Evolutionary conservation across 2,329 filamentous ascomycete genomes (phyloP).

Genomic region (Fusarium denticulatum): DNA sequence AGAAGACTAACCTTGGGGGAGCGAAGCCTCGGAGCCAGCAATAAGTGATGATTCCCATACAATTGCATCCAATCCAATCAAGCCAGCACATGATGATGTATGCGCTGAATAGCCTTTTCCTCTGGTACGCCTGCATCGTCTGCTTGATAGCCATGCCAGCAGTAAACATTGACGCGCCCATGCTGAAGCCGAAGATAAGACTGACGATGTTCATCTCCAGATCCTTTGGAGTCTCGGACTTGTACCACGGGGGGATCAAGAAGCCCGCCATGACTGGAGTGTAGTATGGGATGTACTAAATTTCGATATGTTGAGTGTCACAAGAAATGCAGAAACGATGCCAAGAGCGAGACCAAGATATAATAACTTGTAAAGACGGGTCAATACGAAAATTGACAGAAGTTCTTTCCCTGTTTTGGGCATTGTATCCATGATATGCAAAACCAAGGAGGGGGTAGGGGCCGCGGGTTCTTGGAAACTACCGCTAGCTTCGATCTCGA

Average conservation of each 20-base stretch:
- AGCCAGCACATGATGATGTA: constrained; percentile 35
- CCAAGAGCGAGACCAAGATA: too few relatives aligned
- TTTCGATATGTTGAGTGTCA: fast-evolving
- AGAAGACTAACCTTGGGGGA: constrained; percentile 2
- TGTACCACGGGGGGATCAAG: constrained; percentile 27
- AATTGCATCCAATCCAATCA: constrained; percentile 29
- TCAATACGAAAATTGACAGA: background rate
- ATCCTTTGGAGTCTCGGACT: background rate
- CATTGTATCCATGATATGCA: background rate
- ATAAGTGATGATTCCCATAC: constrained; percentile 26
- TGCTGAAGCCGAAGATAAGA: constrained; percentile 29
- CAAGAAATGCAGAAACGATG: background rate
- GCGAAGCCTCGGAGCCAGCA: constrained; percentile 10
- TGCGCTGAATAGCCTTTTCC: constrained; percentile 9
- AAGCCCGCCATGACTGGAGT: constrained; percentile 17
- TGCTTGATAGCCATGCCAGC: constrained; percentile 10
- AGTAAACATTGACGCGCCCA: constrained; percentile 25
- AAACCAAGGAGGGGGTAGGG: background rate
- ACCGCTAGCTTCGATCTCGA: background rate
- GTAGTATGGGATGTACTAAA: too few relatives aligned
- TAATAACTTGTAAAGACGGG: background rate
- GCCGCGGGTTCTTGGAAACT: background rate
- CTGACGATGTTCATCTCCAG: constrained; percentile 26
- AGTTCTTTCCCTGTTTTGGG: background rate
- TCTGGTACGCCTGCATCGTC: constrained; percentile 6